Evolutionary conservation across 2,329 filamentous ascomycete species (phyloP).

Genomic region (Nothopassalora personata): DNA sequence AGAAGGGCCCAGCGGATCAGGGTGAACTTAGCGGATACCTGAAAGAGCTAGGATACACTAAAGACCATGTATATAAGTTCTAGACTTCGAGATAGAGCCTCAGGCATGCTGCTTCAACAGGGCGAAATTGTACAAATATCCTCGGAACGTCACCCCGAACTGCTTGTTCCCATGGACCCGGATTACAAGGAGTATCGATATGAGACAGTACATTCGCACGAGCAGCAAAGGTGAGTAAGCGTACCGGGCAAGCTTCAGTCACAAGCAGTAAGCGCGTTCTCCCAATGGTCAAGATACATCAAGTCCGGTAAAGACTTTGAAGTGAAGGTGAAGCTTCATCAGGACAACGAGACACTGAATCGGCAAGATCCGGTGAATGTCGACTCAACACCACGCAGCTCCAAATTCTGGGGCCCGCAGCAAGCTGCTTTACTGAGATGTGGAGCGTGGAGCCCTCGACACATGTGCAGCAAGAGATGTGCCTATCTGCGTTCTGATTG

Average conservation of each 20-base stretch:
- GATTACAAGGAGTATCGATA: too few relatives aligned
- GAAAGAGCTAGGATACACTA: slow-evolving; percentile 74
- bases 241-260: too few relatives aligned
- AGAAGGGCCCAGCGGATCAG: slow-evolving; percentile 91
- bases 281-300: neutral
- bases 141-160: neutral
- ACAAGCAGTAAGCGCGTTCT: too few relatives aligned
- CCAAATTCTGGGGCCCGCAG: neutral
- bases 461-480: neutral
- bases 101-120: neutral
- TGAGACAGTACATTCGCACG: too few relatives aligned
- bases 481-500: neutral
- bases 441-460: neutral
- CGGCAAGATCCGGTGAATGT: neutral
- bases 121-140: slow-evolving; percentile 14
- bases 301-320: neutral
- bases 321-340: neutral
- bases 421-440: neutral
- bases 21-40: slow-evolving; percentile 79
- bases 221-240: too few relatives aligned
- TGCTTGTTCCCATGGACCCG: neutral
- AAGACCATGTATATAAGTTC: slow-evolving; percentile 97
- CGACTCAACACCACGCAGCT: neutral
- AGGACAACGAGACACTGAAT: neutral
- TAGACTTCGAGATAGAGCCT: slow-evolving; percentile 39